Conservation (phyloP, 1,139 yeast genomes). For the Protomyces inouyei region DNA sequence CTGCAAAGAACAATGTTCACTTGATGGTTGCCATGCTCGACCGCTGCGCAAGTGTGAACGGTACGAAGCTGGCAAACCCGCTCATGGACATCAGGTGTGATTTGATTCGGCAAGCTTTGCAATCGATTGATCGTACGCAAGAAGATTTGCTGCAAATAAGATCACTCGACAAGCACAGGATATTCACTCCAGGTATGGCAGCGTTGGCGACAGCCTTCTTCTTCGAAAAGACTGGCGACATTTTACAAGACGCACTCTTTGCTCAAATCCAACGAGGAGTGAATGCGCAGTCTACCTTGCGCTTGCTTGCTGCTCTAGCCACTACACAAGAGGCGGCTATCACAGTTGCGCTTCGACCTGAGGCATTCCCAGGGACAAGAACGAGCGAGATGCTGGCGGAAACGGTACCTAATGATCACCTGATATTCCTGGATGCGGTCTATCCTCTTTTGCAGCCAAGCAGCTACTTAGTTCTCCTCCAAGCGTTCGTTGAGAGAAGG, state of each 20-base stretch:
- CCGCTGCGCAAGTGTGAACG: neutral
- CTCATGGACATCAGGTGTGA: neutral
- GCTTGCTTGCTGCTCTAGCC: neutral
- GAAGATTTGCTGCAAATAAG: neutral
- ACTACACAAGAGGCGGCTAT: neutral
- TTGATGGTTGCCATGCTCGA: neutral
- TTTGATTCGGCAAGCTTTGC: neutral
- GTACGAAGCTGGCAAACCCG: neutral
- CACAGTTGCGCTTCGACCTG: neutral
- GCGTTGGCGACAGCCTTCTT: neutral
- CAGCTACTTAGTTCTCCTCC: neutral
- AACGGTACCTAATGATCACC: neutral
- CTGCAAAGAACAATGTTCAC: neutral
- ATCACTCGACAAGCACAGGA: neutral
- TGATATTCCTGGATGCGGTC: no score
- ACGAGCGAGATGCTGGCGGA: neutral
- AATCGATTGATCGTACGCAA: neutral
- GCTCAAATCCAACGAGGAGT: neutral
- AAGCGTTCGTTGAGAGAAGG: neutral
- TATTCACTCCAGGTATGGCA: neutral
- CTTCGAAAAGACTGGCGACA: neutral
- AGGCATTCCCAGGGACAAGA: neutral
- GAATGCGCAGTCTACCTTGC: neutral
- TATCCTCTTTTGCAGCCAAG: no score
- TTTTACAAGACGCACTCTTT: neutral